These are phyloP conservation scores for Heliamphora exappendiculata DNA, from an alignment of 148 eudicot species.

Conservation along the genomic window DNA sequence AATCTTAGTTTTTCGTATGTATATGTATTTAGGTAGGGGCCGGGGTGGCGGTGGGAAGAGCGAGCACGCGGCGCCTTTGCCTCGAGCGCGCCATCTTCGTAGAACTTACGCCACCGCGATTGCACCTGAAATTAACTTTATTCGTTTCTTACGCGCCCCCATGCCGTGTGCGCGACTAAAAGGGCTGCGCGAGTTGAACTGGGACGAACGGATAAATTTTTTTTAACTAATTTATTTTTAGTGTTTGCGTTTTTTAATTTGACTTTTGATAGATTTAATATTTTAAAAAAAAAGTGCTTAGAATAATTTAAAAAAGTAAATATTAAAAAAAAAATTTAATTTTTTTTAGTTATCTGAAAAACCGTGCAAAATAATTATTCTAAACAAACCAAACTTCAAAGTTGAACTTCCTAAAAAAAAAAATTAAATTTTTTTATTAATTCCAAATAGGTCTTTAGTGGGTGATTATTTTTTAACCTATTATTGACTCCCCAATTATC, in stretches of 20 bases:
- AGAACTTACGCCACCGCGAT: slow-evolving; percentile 8
- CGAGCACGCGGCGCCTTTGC: not conserved
- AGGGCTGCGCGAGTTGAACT: too few relatives aligned
- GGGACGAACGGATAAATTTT: too few relatives aligned
- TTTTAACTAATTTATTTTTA: not conserved
- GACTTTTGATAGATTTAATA: not conserved
- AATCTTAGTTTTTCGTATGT: not conserved
- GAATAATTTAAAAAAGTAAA: too few relatives aligned
- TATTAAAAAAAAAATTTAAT: too few relatives aligned
- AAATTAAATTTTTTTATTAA: too few relatives aligned
- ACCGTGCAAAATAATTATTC: too few relatives aligned
- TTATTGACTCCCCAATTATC: too few relatives aligned
- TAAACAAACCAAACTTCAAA: too few relatives aligned
- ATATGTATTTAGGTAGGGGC: not conserved
- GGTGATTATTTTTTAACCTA: too few relatives aligned
- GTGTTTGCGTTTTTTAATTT: not conserved
- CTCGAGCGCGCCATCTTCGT: not conserved
- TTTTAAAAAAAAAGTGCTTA: too few relatives aligned
- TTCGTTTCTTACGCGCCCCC: slow-evolving; percentile 12
- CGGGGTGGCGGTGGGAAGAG: not conserved
- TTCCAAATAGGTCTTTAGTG: too few relatives aligned
- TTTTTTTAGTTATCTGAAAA: not conserved
- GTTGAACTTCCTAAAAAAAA: too few relatives aligned
- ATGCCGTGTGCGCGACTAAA: not conserved
- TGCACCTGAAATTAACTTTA: not conserved